Base-by-base conservation (phyloP, 202 grass and related monocot species). In the Panicum hallii region DNA sequence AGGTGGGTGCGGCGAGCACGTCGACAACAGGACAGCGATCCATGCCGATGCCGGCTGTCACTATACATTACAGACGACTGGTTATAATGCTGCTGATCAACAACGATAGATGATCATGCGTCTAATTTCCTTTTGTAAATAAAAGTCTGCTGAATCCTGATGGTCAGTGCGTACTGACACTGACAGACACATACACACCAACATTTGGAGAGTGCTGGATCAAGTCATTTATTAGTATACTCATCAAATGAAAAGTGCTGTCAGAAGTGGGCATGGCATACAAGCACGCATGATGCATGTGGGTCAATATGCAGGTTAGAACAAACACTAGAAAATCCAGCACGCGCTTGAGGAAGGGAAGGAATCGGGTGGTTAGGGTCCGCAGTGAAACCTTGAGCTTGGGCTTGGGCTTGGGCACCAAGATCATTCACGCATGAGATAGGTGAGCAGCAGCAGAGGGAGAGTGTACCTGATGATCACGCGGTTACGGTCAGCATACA, bases 1-100 rank as follows among this genome's bases (percentile, higher is more conserved):
- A 42, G 74, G 74, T 61, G 41, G 74, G 55, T 61, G 74, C 74
- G 54, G 74, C 36, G 74, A 45, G 10, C 74, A 61, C 74, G 74
- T 61, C 74, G 38, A 60, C 74, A 38, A 58, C 56, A 26, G 26
- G 17, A 43, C 53, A 19, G 19, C 15, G 53, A 76, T 75, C 72
- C 50, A 9, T 41, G 52, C 30, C 17, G 72, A 74, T 52, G 50
- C 36, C 12, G 30, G 55, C 48, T 40, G 11, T 36, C 20, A 23
- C 43, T 23, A 67, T n/a, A 22, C 19, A 54, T 16, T 16, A 50
- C 14, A 13, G 36, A 26, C 26, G 26, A 26, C 26, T 38, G 3
- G 5, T 17, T 6, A 6, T 17, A 19, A 19, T 53, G 50, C 50
- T 53, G 50, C 0, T 53, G 15, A 53, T 53, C 50, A 17, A 53